Evolutionary conservation across 75 land plant species (phyloP), one percentile per base, ranked within the genome.

Genomic region (Cunninghamia lanceolata): DNA sequence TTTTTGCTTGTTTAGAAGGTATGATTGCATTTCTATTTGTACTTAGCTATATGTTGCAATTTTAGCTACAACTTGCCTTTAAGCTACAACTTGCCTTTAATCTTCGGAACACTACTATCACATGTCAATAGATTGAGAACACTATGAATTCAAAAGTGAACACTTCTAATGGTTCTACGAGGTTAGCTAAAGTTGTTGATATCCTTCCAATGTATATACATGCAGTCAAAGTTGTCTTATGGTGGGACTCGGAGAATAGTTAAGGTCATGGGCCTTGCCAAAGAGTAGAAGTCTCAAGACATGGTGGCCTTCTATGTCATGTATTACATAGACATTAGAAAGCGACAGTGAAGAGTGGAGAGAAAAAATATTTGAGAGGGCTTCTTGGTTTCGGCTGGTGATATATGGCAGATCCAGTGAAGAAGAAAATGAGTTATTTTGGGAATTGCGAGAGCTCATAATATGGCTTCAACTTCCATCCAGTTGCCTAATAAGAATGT

Each of bases 181-280:
- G 83, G 14, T 82, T 94, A 9, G 97, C 97, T n/a, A 98, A 94
- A 89, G 92, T 93, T 76, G 89, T 91, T 83, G 99, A 98, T 83
- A 91, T 98, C 82, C 89, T 98, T 80, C 86, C 95, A 16, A 98
- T 94, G 97, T 96, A 98, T 87, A 90, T 90, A n/a, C 92, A 93
- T 68, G 90, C 96, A 53, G 93, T 91, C 30, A 90, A 90, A 71
- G 95, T 98, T 81, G 91, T 98, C 9, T 78, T 98, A 43, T 91
- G 88, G 81, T 75, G 97, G 82, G 99, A 98, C 89, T 82, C 88
- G 30, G 99, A 98, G 84, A 88, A 90, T 77, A 90, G 90, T 83
- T 93, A 94, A 80, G 90, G 88, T 5, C 94, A 93, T 1, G 94
- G 90, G 30, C 85, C 91, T 56, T 88, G 85, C 84, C 95, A 90